Evolutionary conservation across 169 alveolate species (phyloP).

Genomic region (Eimeria praecox): DNA sequence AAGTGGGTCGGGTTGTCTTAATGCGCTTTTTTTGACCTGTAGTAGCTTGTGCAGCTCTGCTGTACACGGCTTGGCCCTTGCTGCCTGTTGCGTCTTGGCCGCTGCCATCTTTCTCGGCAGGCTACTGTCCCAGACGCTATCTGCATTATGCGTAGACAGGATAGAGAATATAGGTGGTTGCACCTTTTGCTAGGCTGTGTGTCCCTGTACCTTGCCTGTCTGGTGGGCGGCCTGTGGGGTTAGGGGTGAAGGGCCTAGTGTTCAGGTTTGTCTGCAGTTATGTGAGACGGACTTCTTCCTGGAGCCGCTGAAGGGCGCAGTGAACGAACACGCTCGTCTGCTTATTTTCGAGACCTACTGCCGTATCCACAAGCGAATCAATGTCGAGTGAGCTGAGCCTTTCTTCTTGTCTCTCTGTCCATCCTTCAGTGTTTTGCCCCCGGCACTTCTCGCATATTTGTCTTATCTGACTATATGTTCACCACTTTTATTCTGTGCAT

Average conservation of each 20-base stretch:
- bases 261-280: conserved; percentile 79
- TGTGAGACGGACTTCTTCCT: conserved; percentile 90
- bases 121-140: background rate
- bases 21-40: background rate
- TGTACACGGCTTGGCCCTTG: background rate
- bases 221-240: background rate
- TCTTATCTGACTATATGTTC: background rate
- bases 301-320: conserved; percentile 90
- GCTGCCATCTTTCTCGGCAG: background rate
- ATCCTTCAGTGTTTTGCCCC: background rate
- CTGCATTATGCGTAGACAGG: background rate
- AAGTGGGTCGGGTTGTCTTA: conserved; percentile 51
- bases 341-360: conserved; percentile 95
- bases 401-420: background rate
- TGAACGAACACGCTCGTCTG: conserved; percentile 93
- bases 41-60: background rate
- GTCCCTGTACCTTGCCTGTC: background rate
- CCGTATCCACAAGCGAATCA: conserved; percentile 94
- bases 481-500: background rate
- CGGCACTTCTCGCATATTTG: background rate
- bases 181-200: background rate
- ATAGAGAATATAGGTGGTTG: background rate
- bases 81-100: background rate
- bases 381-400: conserved; percentile 85
- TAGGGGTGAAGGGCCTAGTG: background rate